Percentiles rank a stretch among this genome's conserved stretches.
phyloP scores from a whole-genome alignment of 2,329 filamentous ascomycete genomes.

The Penicillium aurantiogriseum region DNA sequence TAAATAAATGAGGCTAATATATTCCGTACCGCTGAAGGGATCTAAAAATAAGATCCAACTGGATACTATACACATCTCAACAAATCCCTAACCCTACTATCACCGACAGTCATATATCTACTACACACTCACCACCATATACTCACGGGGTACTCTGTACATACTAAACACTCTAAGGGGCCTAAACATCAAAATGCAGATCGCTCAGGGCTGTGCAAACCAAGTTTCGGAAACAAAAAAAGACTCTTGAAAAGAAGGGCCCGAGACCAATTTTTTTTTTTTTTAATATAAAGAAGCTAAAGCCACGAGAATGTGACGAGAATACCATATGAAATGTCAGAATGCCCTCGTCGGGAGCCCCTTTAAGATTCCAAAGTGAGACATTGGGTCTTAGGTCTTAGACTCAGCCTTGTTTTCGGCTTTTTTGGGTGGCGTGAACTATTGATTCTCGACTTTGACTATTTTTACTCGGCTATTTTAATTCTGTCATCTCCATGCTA shows the following conservation, averaged over 20 bases:
- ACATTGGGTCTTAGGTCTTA: neutral
- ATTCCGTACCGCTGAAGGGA: neutral
- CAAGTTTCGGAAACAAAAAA: neutral
- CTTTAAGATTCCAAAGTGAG: constrained; percentile 1
- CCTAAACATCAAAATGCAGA: neutral
- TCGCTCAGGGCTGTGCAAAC: neutral
- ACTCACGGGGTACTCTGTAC: no score
- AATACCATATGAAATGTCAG: neutral
- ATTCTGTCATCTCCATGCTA: neutral
- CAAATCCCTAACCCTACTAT: no score
- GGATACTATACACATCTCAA: neutral
- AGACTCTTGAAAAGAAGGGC: neutral
- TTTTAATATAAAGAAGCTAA: neutral
- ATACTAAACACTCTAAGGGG: neutral
- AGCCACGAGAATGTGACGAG: neutral
- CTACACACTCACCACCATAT: neutral
- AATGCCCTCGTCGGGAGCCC: neutral
- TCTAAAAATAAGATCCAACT: neutral
- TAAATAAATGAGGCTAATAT: neutral
- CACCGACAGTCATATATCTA: neutral
- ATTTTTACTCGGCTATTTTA: neutral
- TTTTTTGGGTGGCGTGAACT: neutral
- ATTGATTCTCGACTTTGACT: neutral
- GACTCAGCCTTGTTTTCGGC: neutral
- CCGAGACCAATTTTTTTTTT: neutral